A percentile compares a stretch with the other conserved stretches of the same genome.
These are phyloP conservation scores for Lepiota venenata DNA, from an alignment of 768 basidiomycete species.

Conservation along the genomic window DNA sequence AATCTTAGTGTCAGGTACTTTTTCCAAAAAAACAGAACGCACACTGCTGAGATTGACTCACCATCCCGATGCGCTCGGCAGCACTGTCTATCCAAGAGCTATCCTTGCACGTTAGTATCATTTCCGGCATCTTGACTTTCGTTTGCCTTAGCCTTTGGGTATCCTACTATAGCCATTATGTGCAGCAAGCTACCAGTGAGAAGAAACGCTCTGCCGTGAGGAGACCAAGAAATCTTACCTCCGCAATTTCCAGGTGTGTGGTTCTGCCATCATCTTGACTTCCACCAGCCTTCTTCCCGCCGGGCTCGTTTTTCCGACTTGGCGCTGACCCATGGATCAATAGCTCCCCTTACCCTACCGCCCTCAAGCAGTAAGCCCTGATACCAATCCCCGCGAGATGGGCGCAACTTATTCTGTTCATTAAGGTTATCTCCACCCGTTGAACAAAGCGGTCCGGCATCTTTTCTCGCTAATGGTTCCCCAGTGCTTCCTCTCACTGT, in stretches of 20 bases:
- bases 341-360: slow-evolving; percentile 30
- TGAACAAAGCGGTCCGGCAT: slow-evolving; percentile 16
- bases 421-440: slow-evolving; percentile 24
- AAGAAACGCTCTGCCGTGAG: slow-evolving; percentile 69
- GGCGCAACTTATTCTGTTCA: background rate
- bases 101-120: slow-evolving; percentile 79
- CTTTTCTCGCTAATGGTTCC: slow-evolving; percentile 18
- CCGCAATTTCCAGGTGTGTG: slow-evolving; percentile 45
- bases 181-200: slow-evolving; percentile 83
- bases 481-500: slow-evolving; percentile 37
- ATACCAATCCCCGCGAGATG: background rate
- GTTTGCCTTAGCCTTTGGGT: background rate
- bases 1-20: slow-evolving; percentile 60
- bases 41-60: slow-evolving; percentile 8
- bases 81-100: slow-evolving; percentile 87
- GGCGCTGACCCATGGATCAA: slow-evolving; percentile 17
- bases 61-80: slow-evolving; percentile 27
- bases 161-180: slow-evolving; percentile 53
- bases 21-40: slow-evolving; percentile 6
- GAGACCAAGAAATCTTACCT: slow-evolving; percentile 61
- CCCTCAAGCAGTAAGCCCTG: slow-evolving; percentile 36
- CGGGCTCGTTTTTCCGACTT: slow-evolving; percentile 13
- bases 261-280: slow-evolving; percentile 12
- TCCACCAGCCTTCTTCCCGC: slow-evolving; percentile 6
- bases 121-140: slow-evolving; percentile 11